Evolutionary conservation across 768 basidiomycete species (phyloP), one percentile per base, ranked within the genome.

Genomic region (Gymnopilus dilepis): DNA sequence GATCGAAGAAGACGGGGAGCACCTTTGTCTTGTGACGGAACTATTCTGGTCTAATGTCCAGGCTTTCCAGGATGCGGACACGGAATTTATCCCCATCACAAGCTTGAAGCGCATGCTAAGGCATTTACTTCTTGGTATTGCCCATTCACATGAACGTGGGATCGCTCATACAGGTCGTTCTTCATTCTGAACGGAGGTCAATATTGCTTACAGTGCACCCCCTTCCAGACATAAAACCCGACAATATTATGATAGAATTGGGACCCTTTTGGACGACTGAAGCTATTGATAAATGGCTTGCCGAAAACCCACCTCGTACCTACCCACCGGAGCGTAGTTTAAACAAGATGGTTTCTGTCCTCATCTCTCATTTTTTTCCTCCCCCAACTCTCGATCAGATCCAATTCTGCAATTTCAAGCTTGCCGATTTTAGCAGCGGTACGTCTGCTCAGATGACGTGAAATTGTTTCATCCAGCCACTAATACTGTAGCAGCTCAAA

Each of bases 141-240:
- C 59, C 6, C 37, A 34, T 34, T 48, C 67, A 6, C 69, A 70
- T 60, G 31, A 45, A 52, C 61, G 57, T 53, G 67, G 69, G 4
- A 54, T 71, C 26, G 67, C 60, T n/a, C 70, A 72, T 63, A 70
- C 67, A 22, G 70, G 70, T 67, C n/a, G 30, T 51, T 61, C 55
- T 58, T 37, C 19, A 47, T 13, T 17, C 42, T 24, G 11, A 34
- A 43, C 13, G n/a, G 33, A 22, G n/a, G n/a, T 34, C 9, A 22
- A 37, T 2, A 6, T 6, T 19, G 2, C n/a, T 53, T 21, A 56
- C 17, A 9, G 12, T 55, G 26, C 15, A 31, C 51, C 37, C 22
- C 21, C 53, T n/a, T 34, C 11, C 56, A 69, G 70, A 71, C 56
- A 62, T 71, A 34, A 70, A 71, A 52, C 70, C 65, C 2, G 65